Base-by-base conservation (phyloP, 1,284 basidiomycete genomes). In the Naganishia liquefaciens region DNA sequence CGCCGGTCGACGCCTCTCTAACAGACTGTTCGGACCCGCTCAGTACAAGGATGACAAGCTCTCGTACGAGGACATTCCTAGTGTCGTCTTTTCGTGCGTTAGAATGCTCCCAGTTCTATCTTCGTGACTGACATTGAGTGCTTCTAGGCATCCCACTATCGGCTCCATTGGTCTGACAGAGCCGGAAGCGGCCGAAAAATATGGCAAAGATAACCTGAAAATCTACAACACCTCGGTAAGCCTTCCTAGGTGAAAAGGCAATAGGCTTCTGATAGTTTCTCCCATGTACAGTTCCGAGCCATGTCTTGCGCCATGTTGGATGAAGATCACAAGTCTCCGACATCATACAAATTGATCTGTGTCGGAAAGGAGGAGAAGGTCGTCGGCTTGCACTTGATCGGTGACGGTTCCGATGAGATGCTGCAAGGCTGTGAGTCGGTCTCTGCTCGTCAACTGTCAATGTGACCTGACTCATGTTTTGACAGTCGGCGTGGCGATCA, bases 111-210 rank as follows among this genome's bases (percentile, higher is more conserved):
- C 58, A n/a, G n/a, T 17, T 57, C 15, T 51, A 39, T 52, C 19
- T 30, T 68, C 54, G 30, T 53, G 21, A 33, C 43, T 51, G 17
- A 5, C 23, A 60, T 37, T 61, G 51, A 66, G 40, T 46, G 30
- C 51, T 68, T 33, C 64, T 63, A 92, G 90, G 5, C 93, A 97
- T 78, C 93, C 93, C 1, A 86, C 93, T 13, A 90, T 94, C 69
- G 93, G 93, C 37, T 90, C 91, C 13, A 90, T 95, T 52, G 93
- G 93, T 63, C 81, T 96, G 65, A 93, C 92, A 7, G 95, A 99
- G 76, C 87, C 89, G 0, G 85, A 97, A 75, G 96, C 95, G 27
- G 83, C 86, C 70, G 81, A 89, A 79, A 88, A 91, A 80, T 95
- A 89, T 73, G 94, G 93, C 61, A 85, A 87, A 71, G 86, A 88